phyloP scores from a whole-genome alignment of 345 rosid genomes.

The Melastoma malabathricum region DNA sequence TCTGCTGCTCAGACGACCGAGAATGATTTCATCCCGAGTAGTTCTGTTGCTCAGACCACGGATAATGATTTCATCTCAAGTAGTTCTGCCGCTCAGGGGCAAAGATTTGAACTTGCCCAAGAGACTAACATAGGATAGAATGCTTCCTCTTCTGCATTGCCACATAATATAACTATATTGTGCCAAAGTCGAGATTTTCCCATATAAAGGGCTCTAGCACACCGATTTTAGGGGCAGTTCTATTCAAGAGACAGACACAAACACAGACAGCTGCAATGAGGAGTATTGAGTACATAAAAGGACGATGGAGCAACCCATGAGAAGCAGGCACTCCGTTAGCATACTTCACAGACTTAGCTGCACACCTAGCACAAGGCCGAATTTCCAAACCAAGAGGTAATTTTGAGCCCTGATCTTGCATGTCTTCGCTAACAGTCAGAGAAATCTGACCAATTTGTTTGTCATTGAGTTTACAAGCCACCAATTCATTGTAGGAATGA shows the following conservation, averaged over 20 bases:
- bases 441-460: constrained; percentile 62
- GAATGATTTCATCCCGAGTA: too few relatives aligned
- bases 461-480: constrained; percentile 53
- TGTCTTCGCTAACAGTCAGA: constrained; percentile 28
- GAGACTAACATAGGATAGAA: too few relatives aligned
- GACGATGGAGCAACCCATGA: constrained; percentile 58
- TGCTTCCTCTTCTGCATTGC: too few relatives aligned
- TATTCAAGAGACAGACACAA: constrained; percentile 76
- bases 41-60: too few relatives aligned
- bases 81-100: too few relatives aligned
- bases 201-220: constrained; percentile 58
- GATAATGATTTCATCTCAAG: too few relatives aligned
- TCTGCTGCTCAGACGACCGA: too few relatives aligned
- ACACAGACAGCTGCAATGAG: constrained; percentile 85
- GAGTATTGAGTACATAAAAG: constrained; percentile 70
- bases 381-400: constrained; percentile 10
- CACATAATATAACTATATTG: constrained; percentile 21
- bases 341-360: constrained; percentile 33
- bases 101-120: too few relatives aligned
- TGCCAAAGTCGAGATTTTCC: constrained; percentile 63
- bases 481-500: constrained; percentile 50
- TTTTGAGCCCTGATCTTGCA: constrained; percentile 6
- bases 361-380: constrained; percentile 49
- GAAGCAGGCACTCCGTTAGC: constrained; percentile 29
- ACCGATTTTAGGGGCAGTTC: constrained; percentile 52